These are phyloP conservation scores for Flaveria bidentis DNA, from an alignment of 129 eudicot genomes.

Conservation along the genomic window DNA sequence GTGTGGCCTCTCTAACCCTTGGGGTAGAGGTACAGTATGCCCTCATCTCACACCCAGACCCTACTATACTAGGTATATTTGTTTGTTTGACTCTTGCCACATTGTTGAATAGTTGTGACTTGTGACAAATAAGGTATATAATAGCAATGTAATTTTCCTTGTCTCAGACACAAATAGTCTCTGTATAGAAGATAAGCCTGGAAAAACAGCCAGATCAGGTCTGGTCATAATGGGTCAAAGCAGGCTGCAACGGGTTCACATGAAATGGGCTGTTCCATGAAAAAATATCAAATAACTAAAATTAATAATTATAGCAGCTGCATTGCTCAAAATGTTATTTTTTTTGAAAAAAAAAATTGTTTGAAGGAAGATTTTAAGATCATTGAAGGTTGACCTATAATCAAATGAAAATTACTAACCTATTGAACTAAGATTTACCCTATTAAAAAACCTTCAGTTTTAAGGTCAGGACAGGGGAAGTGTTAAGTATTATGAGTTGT, in stretches of 20 bases:
- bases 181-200: not conserved
- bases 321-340: no score
- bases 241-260: not conserved
- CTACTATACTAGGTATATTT: no score
- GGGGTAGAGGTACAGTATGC: no score
- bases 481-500: conserved; percentile 15
- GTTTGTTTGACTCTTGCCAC: not conserved
- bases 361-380: no score
- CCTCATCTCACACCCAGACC: no score
- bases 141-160: not conserved
- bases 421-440: no score
- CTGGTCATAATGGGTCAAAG: not conserved
- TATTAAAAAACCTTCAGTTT: no score
- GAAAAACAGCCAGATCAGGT: not conserved
- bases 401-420: no score
- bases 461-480: no score
- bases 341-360: no score
- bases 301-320: not conserved
- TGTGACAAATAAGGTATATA: not conserved
- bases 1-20: no score
- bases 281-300: not conserved
- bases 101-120: not conserved
- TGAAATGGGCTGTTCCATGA: not conserved
- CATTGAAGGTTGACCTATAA: no score
- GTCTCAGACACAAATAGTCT: not conserved